phyloP scores from a whole-genome alignment of 495 filamentous ascomycete species.

The Penicillium coffeae region DNA sequence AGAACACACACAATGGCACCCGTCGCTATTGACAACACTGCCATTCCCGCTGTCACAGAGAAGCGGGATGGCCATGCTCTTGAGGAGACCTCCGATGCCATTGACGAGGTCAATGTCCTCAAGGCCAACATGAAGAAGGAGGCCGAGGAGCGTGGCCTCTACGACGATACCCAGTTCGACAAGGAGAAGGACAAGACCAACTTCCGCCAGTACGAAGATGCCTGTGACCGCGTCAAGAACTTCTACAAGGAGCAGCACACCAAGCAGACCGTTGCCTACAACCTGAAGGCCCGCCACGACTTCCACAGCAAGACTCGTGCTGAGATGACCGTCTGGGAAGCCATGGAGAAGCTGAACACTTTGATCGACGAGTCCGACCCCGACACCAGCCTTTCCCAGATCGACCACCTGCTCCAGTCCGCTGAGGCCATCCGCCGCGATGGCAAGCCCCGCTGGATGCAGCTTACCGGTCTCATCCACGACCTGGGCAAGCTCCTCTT shows the following conservation, averaged over 20 bases:
- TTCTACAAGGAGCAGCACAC: conserved; percentile 83
- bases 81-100: conserved; percentile 73
- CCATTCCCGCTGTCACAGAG: conserved; percentile 27
- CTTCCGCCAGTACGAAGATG: conserved; percentile 75
- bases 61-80: conserved; percentile 64
- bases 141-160: conserved; percentile 48
- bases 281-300: conserved; percentile 66
- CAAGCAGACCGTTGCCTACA: conserved; percentile 83
- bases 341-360: conserved; percentile 85
- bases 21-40: conserved; percentile 24
- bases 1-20: conserved; percentile 39
- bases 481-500: conserved; percentile 85
- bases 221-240: conserved; percentile 73
- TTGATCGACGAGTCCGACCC: conserved; percentile 87
- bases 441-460: conserved; percentile 91
- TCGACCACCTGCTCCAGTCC: conserved; percentile 81
- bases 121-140: conserved; percentile 53
- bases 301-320: conserved; percentile 66
- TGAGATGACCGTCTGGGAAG: conserved; percentile 81
- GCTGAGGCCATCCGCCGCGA: conserved; percentile 85
- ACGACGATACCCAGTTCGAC: conserved; percentile 65
- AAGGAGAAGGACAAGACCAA: conserved; percentile 73
- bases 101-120: conserved; percentile 78
- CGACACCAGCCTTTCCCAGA: conserved; percentile 79
- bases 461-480: conserved; percentile 82